Percentiles rank a stretch among this genome's conserved stretches.
Evolutionary conservation across 495 filamentous ascomycete species (phyloP).

Genomic region (Annulohypoxylon nitens): DNA sequence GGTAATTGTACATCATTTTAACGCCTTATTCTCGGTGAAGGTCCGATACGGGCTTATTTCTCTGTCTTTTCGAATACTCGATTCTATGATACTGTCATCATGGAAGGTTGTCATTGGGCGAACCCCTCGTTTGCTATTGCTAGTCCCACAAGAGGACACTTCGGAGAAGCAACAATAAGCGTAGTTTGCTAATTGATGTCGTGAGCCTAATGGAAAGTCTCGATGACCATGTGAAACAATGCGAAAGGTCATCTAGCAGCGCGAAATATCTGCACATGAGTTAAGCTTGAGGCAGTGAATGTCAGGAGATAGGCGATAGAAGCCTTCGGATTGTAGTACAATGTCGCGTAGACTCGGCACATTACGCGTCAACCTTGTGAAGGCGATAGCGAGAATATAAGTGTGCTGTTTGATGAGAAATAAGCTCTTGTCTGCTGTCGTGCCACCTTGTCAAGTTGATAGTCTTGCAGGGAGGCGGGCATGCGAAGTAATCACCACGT

Average conservation of each 20-base stretch:
- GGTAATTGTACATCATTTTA: conserved; percentile 29
- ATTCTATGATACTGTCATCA: conserved; percentile 38
- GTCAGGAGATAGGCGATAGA: conserved; percentile 10
- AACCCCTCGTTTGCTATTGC: conserved; percentile 40
- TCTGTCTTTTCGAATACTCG: conserved; percentile 29
- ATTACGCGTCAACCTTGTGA: conserved; percentile 33
- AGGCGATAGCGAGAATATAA: conserved; percentile 19
- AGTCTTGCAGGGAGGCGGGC: conserved; percentile 42
- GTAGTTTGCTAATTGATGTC: conserved; percentile 42
- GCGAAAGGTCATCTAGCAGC: conserved; percentile 35
- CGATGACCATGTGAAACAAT: conserved; percentile 38
- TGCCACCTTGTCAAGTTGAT: conserved; percentile 42
- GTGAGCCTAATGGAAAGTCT: conserved; percentile 40
- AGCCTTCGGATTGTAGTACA: background rate
- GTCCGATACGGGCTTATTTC: conserved; percentile 15
- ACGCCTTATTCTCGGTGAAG: conserved; percentile 30
- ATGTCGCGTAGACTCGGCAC: conserved; percentile 33
- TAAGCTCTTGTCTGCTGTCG: conserved; percentile 39
- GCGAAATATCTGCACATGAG: conserved; percentile 5
- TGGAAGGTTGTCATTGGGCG: conserved; percentile 36
- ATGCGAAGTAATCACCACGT: conserved; percentile 42
- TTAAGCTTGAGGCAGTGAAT: conserved; percentile 16
- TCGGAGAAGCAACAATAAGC: conserved; percentile 6
- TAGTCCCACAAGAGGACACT: conserved; percentile 31
- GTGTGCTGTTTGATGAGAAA: conserved; percentile 19